These are phyloP conservation scores for Dipsacomyces acuminosporus DNA, from an alignment of 371 early-diverging fungal genomes.

Conservation along the genomic window DNA sequence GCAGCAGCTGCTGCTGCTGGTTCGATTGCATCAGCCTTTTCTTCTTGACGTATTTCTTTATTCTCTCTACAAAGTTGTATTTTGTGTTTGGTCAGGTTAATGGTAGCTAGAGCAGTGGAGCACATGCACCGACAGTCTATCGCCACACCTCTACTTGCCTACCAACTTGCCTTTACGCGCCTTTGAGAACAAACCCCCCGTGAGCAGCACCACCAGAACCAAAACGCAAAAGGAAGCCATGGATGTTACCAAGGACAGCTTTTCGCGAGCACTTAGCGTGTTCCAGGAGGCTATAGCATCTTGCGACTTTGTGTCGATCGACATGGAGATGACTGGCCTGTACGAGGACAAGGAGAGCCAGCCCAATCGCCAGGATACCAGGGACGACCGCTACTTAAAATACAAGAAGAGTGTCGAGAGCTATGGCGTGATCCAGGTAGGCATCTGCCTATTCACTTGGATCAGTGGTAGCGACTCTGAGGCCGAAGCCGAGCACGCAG, in stretches of 20 bases:
- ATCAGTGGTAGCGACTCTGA: conserved; percentile 28
- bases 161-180: too few species aligned
- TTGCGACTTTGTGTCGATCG: conserved; percentile 77
- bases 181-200: too few species aligned
- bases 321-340: conserved; percentile 78
- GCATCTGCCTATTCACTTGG: conserved; percentile 73
- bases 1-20: too few species aligned
- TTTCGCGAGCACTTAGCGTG: conserved; percentile 52
- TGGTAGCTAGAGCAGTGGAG: too few species aligned
- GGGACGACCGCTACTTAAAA: conserved; percentile 63
- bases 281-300: conserved; percentile 63
- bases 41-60: too few species aligned
- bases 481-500: background rate
- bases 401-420: conserved; percentile 54
- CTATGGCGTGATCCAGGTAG: conserved; percentile 72
- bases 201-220: too few species aligned
- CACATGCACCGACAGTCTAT: too few species aligned
- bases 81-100: too few species aligned
- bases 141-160: too few species aligned
- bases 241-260: conserved; percentile 73
- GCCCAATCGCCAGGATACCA: conserved; percentile 49
- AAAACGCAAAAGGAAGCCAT: conserved; percentile 40
- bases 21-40: too few species aligned
- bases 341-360: conserved; percentile 23
- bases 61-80: too few species aligned